A percentile compares a stretch with the other conserved stretches of the same genome.
Evolutionary conservation across 2,329 filamentous ascomycete species (phyloP).

Genomic region (Trichophyton equinum): DNA sequence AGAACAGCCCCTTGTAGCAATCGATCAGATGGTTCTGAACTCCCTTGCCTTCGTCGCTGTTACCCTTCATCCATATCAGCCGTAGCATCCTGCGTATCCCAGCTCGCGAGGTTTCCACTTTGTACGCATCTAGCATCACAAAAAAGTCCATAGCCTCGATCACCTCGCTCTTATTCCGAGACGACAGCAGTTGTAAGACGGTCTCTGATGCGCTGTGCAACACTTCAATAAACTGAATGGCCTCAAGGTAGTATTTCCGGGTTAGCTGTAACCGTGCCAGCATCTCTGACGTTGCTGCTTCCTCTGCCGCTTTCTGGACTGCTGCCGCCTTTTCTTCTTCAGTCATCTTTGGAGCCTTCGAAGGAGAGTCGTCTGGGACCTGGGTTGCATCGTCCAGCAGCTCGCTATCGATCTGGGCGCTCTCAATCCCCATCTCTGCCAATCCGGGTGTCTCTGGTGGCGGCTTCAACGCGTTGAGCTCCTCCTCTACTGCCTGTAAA

Average conservation of each 20-base stretch:
- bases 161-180: slow-evolving; percentile 94
- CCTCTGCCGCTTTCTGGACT: slow-evolving; percentile 67
- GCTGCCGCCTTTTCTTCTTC: slow-evolving; percentile 65
- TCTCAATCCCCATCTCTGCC: slow-evolving; percentile 48
- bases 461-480: slow-evolving; percentile 69
- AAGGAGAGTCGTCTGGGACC: slow-evolving; percentile 51
- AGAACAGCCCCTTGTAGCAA: slow-evolving; percentile 90
- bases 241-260: slow-evolving; percentile 83
- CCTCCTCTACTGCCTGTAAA: slow-evolving; percentile 67
- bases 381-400: slow-evolving; percentile 84
- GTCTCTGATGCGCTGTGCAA: slow-evolving; percentile 69
- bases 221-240: slow-evolving; percentile 83
- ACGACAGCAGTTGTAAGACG: slow-evolving; percentile 77
- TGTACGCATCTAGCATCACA: slow-evolving; percentile 87
- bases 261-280: slow-evolving; percentile 80
- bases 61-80: slow-evolving; percentile 98
- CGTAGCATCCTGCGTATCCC: slow-evolving; percentile 93
- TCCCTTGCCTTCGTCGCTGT: slow-evolving; percentile 96
- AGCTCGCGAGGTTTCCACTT: slow-evolving; percentile 80
- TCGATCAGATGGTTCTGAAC: slow-evolving; percentile 95
- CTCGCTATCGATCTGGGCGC: slow-evolving; percentile 61
- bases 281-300: slow-evolving; percentile 77
- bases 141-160: slow-evolving; percentile 99
- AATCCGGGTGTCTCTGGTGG: slow-evolving; percentile 62
- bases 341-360: slow-evolving; percentile 56